These are phyloP conservation scores for Fraxinus velutina DNA, from an alignment of 305 asterid genomes.

Conservation along the genomic window DNA sequence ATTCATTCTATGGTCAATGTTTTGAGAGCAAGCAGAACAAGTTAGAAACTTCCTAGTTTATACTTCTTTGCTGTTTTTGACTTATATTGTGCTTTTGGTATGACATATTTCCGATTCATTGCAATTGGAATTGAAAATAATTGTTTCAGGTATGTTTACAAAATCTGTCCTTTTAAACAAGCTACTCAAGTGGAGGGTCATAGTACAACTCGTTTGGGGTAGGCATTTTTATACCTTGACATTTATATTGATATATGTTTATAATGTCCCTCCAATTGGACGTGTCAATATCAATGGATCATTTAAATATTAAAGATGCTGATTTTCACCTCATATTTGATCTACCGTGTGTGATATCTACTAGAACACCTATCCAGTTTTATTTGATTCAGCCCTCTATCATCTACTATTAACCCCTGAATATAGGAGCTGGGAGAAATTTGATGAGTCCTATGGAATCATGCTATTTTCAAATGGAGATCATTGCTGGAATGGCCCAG, in stretches of 20 bases:
- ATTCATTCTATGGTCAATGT: slow-evolving; percentile 84
- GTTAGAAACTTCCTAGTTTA: slow-evolving; percentile 37
- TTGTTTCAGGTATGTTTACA: slow-evolving; percentile 76
- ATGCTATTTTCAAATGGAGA: slow-evolving; percentile 82
- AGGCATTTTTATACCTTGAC: slow-evolving; percentile 26
- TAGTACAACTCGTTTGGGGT: slow-evolving; percentile 93
- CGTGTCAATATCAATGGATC: not conserved
- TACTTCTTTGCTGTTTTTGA: slow-evolving; percentile 13
- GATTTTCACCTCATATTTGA: not conserved
- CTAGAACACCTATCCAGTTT: slow-evolving; percentile 2
- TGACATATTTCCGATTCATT: not conserved
- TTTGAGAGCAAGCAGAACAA: slow-evolving; percentile 87
- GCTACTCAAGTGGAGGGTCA: slow-evolving; percentile 91
- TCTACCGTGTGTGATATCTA: not conserved
- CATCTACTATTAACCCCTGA: slow-evolving; percentile 19
- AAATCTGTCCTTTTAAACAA: slow-evolving; percentile 85
- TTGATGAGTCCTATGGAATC: slow-evolving; percentile 68
- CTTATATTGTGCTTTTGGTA: slow-evolving; percentile 3
- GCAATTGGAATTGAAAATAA: slow-evolving; percentile 7
- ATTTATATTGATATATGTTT: not conserved
- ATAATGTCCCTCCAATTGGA: not conserved
- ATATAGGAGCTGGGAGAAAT: slow-evolving; percentile 84
- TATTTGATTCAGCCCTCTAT: slow-evolving; percentile 1
- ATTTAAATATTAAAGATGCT: not conserved
- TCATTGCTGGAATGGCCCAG: slow-evolving; percentile 98